Conservation (phyloP, 208 protist genomes). For the Trypanosoma platydactyli region DNA sequence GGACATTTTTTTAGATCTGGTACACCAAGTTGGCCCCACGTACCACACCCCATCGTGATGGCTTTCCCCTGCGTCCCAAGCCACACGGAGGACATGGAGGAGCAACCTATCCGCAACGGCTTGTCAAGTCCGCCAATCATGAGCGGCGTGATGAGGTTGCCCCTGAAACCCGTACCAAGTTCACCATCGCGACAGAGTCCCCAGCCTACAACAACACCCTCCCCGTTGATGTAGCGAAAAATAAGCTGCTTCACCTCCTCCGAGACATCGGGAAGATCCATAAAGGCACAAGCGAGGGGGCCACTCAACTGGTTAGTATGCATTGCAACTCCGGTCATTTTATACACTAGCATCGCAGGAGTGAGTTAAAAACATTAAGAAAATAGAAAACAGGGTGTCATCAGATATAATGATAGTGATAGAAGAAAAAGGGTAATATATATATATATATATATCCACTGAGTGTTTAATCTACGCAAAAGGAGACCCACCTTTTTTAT, state of each 20-base stretch:
- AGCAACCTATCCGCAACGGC: constrained; percentile 68
- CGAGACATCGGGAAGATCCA: constrained; percentile 29
- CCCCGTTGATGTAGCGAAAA: constrained; percentile 52
- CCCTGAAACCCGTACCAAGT: constrained; percentile 56
- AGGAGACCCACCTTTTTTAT: too few relatives aligned
- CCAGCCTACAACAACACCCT: constrained; percentile 81
- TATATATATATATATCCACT: too few relatives aligned
- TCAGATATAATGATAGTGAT: too few relatives aligned
- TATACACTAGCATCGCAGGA: not conserved
- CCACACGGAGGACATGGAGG: constrained; percentile 62
- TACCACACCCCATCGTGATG: constrained; percentile 71
- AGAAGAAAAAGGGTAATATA: too few relatives aligned
- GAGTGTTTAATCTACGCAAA: too few relatives aligned
- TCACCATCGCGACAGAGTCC: constrained; percentile 68
- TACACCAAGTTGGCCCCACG: constrained; percentile 80
- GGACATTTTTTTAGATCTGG: constrained; percentile 64
- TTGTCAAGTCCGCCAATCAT: constrained; percentile 79
- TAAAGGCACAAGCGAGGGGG: constrained; percentile 35
- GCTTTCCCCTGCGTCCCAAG: constrained; percentile 59
- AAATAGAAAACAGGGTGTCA: too few relatives aligned
- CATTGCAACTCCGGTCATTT: too few relatives aligned
- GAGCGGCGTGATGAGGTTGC: constrained; percentile 71
- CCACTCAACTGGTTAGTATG: not conserved
- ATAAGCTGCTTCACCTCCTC: constrained; percentile 32
- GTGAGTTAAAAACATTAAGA: too few relatives aligned